These are phyloP conservation scores for Proliferodiscus dingleyae DNA, from an alignment of 2,329 filamentous ascomycete genomes.

Conservation along the genomic window DNA sequence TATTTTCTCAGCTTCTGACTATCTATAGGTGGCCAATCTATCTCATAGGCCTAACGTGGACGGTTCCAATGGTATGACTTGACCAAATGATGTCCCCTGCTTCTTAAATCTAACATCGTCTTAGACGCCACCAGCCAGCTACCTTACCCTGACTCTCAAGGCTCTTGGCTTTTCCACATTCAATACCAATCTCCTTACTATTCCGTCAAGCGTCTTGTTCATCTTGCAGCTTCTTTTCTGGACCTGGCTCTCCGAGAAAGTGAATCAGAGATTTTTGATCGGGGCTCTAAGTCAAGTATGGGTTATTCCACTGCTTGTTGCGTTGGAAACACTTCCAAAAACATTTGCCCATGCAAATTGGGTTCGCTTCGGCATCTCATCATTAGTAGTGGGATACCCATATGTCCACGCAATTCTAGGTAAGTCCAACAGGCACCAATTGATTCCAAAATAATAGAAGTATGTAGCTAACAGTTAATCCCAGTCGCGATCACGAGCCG, in stretches of 20 bases:
- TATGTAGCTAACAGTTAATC: no score
- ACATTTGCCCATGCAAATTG: conserved; percentile 12
- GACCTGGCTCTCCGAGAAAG: conserved; percentile 39
- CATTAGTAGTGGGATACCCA: conserved; percentile 21
- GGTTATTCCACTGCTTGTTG: conserved; percentile 35
- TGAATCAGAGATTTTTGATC: conserved; percentile 34
- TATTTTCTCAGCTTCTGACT: not conserved
- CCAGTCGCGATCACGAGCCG: conserved; percentile 45
- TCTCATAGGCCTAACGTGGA: conserved; percentile 31
- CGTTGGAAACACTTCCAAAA: conserved; percentile 23
- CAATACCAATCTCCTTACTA: conserved; percentile 41
- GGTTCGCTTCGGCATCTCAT: conserved; percentile 30
- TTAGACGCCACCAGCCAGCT: conserved; percentile 14
- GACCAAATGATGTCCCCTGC: not conserved
- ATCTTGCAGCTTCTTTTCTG: conserved; percentile 37
- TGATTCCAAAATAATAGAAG: no score
- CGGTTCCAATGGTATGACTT: conserved; percentile 15
- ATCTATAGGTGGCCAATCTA: conserved; percentile 49
- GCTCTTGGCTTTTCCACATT: conserved; percentile 33
- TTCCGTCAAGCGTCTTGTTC: conserved; percentile 40
- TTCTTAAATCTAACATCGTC: not conserved
- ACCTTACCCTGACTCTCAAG: conserved; percentile 24
- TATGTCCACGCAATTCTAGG: conserved; percentile 30
- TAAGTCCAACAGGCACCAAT: no score
- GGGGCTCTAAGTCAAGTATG: conserved; percentile 34